These are phyloP conservation scores for Fermentozyma sake DNA, from an alignment of 1,139 yeast species.

Conservation along the genomic window DNA sequence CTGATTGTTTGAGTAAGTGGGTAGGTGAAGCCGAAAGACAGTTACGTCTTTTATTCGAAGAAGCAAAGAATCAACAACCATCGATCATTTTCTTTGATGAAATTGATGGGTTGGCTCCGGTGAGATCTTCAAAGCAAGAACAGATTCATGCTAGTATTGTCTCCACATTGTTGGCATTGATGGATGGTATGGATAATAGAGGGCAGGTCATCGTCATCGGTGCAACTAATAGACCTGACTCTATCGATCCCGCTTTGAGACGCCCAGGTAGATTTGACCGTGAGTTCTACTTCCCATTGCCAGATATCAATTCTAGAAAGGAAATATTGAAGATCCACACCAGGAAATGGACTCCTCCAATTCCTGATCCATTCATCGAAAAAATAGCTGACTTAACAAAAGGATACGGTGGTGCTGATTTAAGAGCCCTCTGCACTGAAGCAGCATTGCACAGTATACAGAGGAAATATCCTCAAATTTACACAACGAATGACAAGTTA, in stretches of 20 bases:
- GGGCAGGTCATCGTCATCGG: conserved; percentile 98
- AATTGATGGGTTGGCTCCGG: conserved; percentile 97
- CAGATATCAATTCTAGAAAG: conserved; percentile 74
- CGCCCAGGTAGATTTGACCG: conserved; percentile 98
- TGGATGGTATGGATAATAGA: conserved; percentile 98
- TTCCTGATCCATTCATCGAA: conserved; percentile 52
- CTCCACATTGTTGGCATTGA: conserved; percentile 84
- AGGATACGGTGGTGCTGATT: conserved; percentile 98
- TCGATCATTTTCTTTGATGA: conserved; percentile 94
- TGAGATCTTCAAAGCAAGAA: conserved; percentile 93
- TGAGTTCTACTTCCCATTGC: conserved; percentile 93
- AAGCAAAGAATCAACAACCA: conserved; percentile 95
- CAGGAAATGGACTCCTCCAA: conserved; percentile 78
- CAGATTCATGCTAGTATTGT: conserved; percentile 98
- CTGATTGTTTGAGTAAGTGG: conserved; percentile 96
- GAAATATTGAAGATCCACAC: conserved; percentile 84
- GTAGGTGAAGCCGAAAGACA: conserved; percentile 99
- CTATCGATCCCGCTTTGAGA: conserved; percentile 94
- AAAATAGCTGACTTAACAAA: conserved; percentile 79
- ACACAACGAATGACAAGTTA: conserved; percentile 69
- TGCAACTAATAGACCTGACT: conserved; percentile 96
- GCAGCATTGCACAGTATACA: conserved; percentile 92
- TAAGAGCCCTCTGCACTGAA: conserved; percentile 91
- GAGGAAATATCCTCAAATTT: conserved; percentile 90
- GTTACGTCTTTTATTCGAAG: conserved; percentile 83